Base-by-base conservation (phyloP, 1,284 basidiomycete genomes). In the Sphagnurus paluster region DNA sequence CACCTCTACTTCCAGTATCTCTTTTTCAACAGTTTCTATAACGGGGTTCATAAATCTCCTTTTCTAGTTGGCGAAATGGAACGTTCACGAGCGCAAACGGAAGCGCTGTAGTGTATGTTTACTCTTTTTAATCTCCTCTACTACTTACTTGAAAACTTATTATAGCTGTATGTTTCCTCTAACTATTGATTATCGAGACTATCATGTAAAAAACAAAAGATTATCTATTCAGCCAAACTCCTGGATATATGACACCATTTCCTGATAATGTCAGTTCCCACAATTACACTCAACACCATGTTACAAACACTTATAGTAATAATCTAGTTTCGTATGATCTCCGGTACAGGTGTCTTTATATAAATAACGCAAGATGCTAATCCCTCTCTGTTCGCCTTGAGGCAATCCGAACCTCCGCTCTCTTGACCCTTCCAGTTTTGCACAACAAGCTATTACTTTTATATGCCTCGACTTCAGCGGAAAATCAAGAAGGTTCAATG, bases 201-300 rank as follows among this genome's bases (percentile, higher is more conserved):
- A 9, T n/a, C 14, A 34, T 4, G 34, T 43, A 20, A 49, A 13
- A 8, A 42, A 13, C 17, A 20, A 8, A 24, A 74, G 71, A 73
- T 54, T 74, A 73, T 49, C 58, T 72, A 25, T 74, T 69, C 58
- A 62, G 54, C 43, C 62, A 70, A 53, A 66, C 55, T 32, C 57
- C 68, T 33, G 68, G 67, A 42, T 63, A 58, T 3, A 71, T 68
- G 2, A 72, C 68, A 7, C 65, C 70, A 7, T 74, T 74, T 55
- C 72, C 72, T 16, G 69, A 71, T 57, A 64, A 73, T 52, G 72
- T 72, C 42, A 59, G 68, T 52, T n/a, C n/a, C n/a, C n/a, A n/a
- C n/a, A n/a, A n/a, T n/a, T n/a, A n/a, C n/a, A n/a, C n/a, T n/a
- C n/a, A n/a, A n/a, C 29, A n/a, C 43, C 23, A 21, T 53, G 29